phyloP scores from a whole-genome alignment of 129 eudicot genomes.

The Heracleum sosnowskyi region DNA sequence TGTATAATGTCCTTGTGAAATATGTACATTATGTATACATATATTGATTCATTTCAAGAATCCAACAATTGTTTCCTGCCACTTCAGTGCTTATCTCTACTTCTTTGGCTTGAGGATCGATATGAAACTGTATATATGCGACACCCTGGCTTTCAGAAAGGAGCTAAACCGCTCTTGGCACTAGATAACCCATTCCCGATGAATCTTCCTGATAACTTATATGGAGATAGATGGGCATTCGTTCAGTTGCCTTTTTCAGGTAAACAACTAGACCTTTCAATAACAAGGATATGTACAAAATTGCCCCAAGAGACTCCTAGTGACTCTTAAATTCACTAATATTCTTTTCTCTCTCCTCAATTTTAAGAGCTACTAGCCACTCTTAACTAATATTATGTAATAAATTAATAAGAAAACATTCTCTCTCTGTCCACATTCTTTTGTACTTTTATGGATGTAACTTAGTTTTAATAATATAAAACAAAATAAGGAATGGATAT shows the following conservation, averaged over 20 bases:
- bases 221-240: conserved; percentile 97
- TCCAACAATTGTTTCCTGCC: not conserved
- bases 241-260: conserved; percentile 95
- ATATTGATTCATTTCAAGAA: not conserved
- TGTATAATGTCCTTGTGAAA: not conserved
- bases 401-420: too few species aligned
- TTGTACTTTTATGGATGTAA: too few species aligned
- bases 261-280: conserved; percentile 15
- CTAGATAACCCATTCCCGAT: conserved; percentile 91
- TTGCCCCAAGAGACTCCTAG: too few species aligned
- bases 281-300: not conserved
- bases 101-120: conserved; percentile 90
- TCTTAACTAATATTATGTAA: too few species aligned
- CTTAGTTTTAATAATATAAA: too few species aligned
- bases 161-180: conserved; percentile 75
- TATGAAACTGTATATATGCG: conserved; percentile 75
- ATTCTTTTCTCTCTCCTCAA: too few species aligned
- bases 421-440: too few species aligned
- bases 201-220: conserved; percentile 87
- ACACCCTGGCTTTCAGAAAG: conserved; percentile 93
- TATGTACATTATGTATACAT: not conserved
- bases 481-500: too few species aligned
- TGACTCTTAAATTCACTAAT: too few species aligned
- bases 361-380: too few species aligned
- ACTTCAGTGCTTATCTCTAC: conserved; percentile 75